Base-by-base conservation (phyloP, 805 yeast genomes). In the Priceomyces melissophilus region DNA sequence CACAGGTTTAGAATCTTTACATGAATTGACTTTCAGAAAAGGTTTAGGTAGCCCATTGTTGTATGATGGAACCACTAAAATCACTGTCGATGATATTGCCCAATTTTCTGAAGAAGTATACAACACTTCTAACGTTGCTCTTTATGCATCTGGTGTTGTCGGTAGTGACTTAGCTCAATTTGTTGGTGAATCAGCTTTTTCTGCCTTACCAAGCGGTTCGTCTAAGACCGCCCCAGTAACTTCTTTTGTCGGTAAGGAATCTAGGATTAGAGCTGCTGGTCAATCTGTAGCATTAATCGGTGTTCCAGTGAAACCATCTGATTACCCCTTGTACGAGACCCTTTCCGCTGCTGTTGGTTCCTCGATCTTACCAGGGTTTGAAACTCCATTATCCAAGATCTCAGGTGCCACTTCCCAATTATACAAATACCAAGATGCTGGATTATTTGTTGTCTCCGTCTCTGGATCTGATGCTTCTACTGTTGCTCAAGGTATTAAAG, bases 31-130 rank as follows among this genome's bases (percentile, higher is more conserved):
- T 38, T 93, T 85, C 81, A 86, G 93, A 75, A 73, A 67, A 46
- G 97, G 96, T 41, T 79, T 87, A 57, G 97, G 96, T 58, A 79
- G 83, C 67, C 84, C 96, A 49, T 74, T 87, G 56, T 76, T 76
- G 63, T 87, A 78, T 61, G 84, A 85, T 63, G 85, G 87, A 46
- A 75, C 76, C 49, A 65, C 75, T 49, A 68, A 72, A 53, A 49
- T 61, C 38, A 56, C 79, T 34, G 70, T 80, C 52, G 88, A 82
- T 40, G 88, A 84, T 45, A 73, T 93, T 58, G 73, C 76, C 54
- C 63, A 63, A 33, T 87, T 71, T 61, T 90, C 95, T 48, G 65
- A 77, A 49, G 67, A 76, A 55, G 84, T 76, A 40, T 88, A 81
- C 77, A 76, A 80, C 49, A 71, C 79, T 56, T 77, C 81, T 49